Evolutionary conservation across 2,329 filamentous ascomycete species (phyloP).

Genomic region (Alternaria solani): DNA sequence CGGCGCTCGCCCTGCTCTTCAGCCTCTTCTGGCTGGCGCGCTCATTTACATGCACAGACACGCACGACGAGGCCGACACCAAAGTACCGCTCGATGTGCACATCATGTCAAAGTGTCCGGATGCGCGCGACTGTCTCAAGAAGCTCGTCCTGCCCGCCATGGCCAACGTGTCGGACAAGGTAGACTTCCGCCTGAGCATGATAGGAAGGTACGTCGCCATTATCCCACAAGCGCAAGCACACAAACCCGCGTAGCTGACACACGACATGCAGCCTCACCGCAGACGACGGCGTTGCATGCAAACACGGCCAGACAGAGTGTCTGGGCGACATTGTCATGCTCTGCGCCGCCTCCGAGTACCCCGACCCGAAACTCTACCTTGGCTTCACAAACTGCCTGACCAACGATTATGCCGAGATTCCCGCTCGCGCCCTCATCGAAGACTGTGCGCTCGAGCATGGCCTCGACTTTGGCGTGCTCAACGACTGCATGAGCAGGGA

Average conservation of each 20-base stretch:
- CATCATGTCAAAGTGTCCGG: constrained; percentile 94
- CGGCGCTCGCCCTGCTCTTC: constrained; percentile 37
- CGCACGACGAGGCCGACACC: constrained; percentile 32
- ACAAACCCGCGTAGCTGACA: not conserved
- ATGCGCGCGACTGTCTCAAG: constrained; percentile 83
- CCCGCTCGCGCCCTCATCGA: constrained; percentile 80
- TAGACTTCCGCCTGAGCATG: constrained; percentile 89
- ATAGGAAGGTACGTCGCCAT: constrained; percentile 73
- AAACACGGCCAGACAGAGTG: constrained; percentile 91
- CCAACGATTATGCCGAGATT: constrained; percentile 76
- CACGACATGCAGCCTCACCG: constrained; percentile 59
- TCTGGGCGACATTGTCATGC: constrained; percentile 91
- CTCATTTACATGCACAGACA: constrained; percentile 37
- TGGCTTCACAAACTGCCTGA: constrained; percentile 92
- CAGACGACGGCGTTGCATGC: constrained; percentile 85
- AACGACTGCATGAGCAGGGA: constrained; percentile 84
- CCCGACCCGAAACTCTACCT: constrained; percentile 87
- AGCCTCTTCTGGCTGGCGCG: constrained; percentile 44
- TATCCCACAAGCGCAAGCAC: not conserved
- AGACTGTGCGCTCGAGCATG: constrained; percentile 89
- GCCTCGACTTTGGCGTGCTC: constrained; percentile 80
- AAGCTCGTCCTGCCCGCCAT: constrained; percentile 85
- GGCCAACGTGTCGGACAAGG: constrained; percentile 80
- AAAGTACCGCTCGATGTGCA: constrained; percentile 86
- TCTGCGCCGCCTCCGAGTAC: constrained; percentile 85